phyloP scores from a whole-genome alignment of 345 rosid genomes.

The Syzygium oleosum region DNA sequence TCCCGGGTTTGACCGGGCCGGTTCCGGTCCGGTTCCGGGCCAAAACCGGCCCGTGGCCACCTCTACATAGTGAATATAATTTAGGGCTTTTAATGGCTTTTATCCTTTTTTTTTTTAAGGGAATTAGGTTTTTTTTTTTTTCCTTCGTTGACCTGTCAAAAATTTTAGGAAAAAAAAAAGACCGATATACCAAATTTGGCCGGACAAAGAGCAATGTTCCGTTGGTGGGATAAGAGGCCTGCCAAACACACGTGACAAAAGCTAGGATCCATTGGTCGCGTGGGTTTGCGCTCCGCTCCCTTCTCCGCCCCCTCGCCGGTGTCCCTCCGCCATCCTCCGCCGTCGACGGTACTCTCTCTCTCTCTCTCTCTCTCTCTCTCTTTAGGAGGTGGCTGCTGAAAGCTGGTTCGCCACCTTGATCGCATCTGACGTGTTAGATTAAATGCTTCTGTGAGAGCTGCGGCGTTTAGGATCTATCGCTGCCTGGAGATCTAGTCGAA shows the following conservation, averaged over 20 bases:
- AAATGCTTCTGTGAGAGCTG: background rate
- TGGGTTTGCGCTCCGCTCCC: background rate
- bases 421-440: background rate
- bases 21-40: no score
- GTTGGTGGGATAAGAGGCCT: background rate
- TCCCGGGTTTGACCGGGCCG: no score
- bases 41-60: no score
- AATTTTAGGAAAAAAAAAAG: background rate
- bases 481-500: background rate
- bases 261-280: background rate
- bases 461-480: background rate
- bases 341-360: background rate
- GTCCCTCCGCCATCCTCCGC: background rate
- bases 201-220: background rate
- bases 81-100: background rate
- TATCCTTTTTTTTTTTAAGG: background rate
- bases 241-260: background rate
- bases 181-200: background rate
- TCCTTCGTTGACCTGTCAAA: no score
- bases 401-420: background rate
- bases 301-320: background rate
- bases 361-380: background rate
- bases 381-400: background rate
- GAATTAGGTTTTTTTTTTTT: no score
- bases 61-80: rapidly evolving